Percentiles rank a stretch among this genome's conserved stretches.
Evolutionary conservation across 805 yeast species (phyloP).

Genomic region (Ogataea naganishii): DNA sequence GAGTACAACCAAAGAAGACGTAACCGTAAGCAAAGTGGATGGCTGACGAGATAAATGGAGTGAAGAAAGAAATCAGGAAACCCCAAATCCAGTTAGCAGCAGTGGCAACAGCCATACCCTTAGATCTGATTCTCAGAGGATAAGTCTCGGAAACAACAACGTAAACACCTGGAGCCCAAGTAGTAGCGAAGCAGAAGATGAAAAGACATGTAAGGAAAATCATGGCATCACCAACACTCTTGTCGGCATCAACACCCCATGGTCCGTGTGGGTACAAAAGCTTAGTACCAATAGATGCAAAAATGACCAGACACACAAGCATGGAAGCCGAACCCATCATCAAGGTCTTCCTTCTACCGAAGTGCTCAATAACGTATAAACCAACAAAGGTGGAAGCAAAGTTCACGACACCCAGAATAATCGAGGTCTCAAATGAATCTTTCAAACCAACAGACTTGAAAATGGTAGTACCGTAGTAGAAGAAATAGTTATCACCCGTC

Average conservation of each 20-base stretch:
- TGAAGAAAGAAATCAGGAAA: conserved; percentile 47
- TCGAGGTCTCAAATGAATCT: conserved; percentile 54
- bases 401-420: conserved; percentile 48
- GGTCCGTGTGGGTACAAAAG: conserved; percentile 30
- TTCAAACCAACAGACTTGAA: conserved; percentile 49
- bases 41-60: conserved; percentile 45
- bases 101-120: conserved; percentile 57
- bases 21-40: conserved; percentile 51
- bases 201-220: conserved; percentile 57
- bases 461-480: conserved; percentile 58
- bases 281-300: conserved; percentile 52
- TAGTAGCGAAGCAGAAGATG: conserved; percentile 59
- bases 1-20: conserved; percentile 46
- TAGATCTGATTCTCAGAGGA: conserved; percentile 56
- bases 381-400: conserved; percentile 47
- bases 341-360: conserved; percentile 46
- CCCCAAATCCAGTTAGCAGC: conserved; percentile 62
- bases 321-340: conserved; percentile 43
- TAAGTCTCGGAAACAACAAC: conserved; percentile 60
- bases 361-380: conserved; percentile 40
- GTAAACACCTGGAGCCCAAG: conserved; percentile 71
- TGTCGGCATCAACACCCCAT: conserved; percentile 29
- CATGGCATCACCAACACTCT: conserved; percentile 54
- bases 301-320: conserved; percentile 49
- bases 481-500: conserved; percentile 58